Conservation (phyloP, 495 filamentous ascomycete species). For the Neurospora pannonica region DNA sequence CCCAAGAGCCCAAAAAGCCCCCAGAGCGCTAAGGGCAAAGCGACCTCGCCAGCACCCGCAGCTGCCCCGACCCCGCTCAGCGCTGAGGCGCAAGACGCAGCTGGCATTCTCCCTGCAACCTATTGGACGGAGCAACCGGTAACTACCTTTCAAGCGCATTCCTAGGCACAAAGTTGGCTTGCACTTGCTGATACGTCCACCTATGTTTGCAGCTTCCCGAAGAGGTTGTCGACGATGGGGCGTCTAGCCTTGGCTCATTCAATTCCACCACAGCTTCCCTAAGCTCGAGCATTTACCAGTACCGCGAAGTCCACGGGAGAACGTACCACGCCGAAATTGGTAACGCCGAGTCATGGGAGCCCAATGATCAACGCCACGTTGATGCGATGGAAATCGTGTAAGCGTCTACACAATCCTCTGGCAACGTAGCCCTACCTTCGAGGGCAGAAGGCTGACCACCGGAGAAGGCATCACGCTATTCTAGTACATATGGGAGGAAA, state of each 20-base stretch:
- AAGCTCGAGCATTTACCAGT: not conserved
- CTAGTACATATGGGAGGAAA: constrained; percentile 14
- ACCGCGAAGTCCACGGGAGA: not conserved
- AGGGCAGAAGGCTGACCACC: not conserved
- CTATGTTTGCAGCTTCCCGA: not conserved
- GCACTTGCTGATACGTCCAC: not conserved
- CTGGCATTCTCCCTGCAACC: constrained; percentile 1
- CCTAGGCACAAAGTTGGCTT: not conserved
- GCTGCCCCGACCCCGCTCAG: not conserved
- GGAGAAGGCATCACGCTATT: not conserved
- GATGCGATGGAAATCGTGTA: constrained; percentile 19
- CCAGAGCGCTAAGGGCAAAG: not conserved
- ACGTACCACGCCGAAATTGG: constrained; percentile 16
- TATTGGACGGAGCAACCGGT: not conserved
- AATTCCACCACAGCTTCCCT: not conserved
- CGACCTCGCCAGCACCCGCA: not conserved
- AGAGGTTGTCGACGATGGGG: not conserved
- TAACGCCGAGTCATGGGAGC: constrained; percentile 23
- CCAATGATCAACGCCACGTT: constrained; percentile 27
- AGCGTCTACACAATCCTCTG: constrained; percentile 1
- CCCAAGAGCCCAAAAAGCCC: not conserved
- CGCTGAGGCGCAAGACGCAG: not conserved
- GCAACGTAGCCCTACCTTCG: not conserved
- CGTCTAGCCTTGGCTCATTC: not conserved
- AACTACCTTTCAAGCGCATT: not conserved